phyloP scores from a whole-genome alignment of 345 rosid genomes.

The Eucalyptus regnans region DNA sequence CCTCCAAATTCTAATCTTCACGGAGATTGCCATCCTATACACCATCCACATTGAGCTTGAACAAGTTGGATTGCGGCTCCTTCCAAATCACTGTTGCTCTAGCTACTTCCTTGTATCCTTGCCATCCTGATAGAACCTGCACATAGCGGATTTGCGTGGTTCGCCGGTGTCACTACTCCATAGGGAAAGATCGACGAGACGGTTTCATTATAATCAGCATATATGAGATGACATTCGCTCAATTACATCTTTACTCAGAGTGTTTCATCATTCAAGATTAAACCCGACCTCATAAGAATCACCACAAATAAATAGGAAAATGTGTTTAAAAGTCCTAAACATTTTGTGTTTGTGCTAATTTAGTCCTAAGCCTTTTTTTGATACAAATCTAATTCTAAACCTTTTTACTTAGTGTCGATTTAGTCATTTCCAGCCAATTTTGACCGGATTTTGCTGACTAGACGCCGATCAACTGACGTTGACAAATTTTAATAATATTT shows the following conservation, averaged over 20 bases:
- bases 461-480: too few species aligned
- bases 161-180: accelerated
- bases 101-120: not conserved
- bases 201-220: accelerated
- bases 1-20: not conserved
- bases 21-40: not conserved
- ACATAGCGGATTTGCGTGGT: not conserved
- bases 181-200: not conserved
- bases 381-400: too few species aligned
- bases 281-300: not conserved
- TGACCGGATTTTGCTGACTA: too few species aligned
- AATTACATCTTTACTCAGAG: not conserved
- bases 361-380: too few species aligned
- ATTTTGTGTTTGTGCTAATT: too few species aligned
- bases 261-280: not conserved
- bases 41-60: not conserved
- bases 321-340: too few species aligned
- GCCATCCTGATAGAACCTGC: not conserved
- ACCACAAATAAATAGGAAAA: too few species aligned
- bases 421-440: too few species aligned
- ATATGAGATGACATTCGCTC: not conserved
- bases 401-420: too few species aligned
- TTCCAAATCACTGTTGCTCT: not conserved
- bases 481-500: too few species aligned
- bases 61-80: not conserved